Evolutionary conservation across 164 flowering plant species (phyloP).

Genomic region (grape (Vitis vinifera)): DNA sequence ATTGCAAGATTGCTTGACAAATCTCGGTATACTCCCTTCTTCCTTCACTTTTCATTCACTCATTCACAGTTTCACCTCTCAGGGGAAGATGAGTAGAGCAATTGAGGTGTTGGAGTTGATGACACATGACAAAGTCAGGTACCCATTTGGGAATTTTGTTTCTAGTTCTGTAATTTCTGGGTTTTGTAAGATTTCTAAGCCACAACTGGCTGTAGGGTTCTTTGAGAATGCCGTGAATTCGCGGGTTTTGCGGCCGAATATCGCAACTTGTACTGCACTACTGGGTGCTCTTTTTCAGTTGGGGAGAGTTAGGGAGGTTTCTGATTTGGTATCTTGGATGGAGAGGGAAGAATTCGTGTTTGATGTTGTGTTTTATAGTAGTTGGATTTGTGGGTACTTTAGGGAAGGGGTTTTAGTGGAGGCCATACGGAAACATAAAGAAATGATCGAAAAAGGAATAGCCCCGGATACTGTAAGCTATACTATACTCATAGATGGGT

Average conservation of each 20-base stretch:
- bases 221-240: constrained; percentile 44
- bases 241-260: constrained; percentile 45
- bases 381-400: constrained; percentile 69
- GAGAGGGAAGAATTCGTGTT: constrained; percentile 49
- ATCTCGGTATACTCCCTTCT: constrained; percentile 45
- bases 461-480: constrained; percentile 57
- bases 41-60: constrained; percentile 45
- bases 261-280: constrained; percentile 61
- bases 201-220: constrained; percentile 60
- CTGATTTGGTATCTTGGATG: constrained; percentile 49
- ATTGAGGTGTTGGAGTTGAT: constrained; percentile 66
- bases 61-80: constrained; percentile 42
- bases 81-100: constrained; percentile 52
- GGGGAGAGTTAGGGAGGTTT: constrained; percentile 54
- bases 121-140: constrained; percentile 33
- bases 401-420: constrained; percentile 43
- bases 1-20: constrained; percentile 38
- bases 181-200: constrained; percentile 62
- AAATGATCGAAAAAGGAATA: constrained; percentile 54
- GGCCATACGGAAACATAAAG: constrained; percentile 44
- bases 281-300: constrained; percentile 53
- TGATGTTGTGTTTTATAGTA: constrained; percentile 70
- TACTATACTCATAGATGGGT: constrained; percentile 69
- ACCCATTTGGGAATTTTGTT: constrained; percentile 61
- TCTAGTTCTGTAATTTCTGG: constrained; percentile 65